Percentiles rank a stretch among this genome's conserved stretches.
Conservation (phyloP, 2,329 filamentous ascomycete genomes). For the Delphinella strobiligena region DNA sequence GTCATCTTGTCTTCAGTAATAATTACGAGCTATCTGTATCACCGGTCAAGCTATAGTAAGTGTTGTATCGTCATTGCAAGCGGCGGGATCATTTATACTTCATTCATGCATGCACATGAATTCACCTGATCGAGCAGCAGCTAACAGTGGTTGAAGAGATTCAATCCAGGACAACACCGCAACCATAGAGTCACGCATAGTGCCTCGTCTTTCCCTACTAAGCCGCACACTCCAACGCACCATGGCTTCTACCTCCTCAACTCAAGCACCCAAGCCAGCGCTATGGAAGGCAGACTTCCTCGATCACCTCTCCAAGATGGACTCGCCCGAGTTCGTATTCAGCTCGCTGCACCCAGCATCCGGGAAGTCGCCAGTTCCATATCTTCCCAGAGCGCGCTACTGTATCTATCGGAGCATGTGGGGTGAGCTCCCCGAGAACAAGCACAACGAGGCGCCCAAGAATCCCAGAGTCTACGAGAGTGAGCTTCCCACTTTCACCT, state of each 20-base stretch:
- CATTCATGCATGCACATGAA: too few relatives aligned
- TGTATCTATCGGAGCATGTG: conserved; percentile 83
- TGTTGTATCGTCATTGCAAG: too few relatives aligned
- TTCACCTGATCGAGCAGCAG: too few relatives aligned
- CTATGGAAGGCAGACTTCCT: conserved; percentile 42
- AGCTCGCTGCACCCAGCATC: conserved; percentile 36
- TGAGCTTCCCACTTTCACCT: conserved; percentile 74
- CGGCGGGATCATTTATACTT: too few relatives aligned
- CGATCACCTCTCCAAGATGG: conserved; percentile 36
- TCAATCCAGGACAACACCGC: conserved; percentile 9
- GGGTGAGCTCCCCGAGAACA: conserved; percentile 58
- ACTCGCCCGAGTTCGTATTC: conserved; percentile 38
- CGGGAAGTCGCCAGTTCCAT: conserved; percentile 25
- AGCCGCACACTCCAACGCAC: conserved; percentile 19
- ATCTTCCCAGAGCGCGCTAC: conserved; percentile 52
- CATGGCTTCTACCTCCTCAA: conserved; percentile 33
- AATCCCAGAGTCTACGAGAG: conserved; percentile 63
- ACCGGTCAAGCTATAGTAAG: too few relatives aligned
- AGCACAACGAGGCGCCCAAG: conserved; percentile 56
- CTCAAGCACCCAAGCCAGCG: conserved; percentile 26
- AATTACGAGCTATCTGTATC: too few relatives aligned
- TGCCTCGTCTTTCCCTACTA: conserved; percentile 25
- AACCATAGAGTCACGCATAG: conserved; percentile 27
- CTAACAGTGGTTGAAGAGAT: background rate
- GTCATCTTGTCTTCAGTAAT: too few relatives aligned